Percentiles rank a stretch among this genome's conserved stretches.
These are phyloP conservation scores for Sporothrix globosa DNA, from an alignment of 2,329 filamentous ascomycete genomes.

Conservation along the genomic window DNA sequence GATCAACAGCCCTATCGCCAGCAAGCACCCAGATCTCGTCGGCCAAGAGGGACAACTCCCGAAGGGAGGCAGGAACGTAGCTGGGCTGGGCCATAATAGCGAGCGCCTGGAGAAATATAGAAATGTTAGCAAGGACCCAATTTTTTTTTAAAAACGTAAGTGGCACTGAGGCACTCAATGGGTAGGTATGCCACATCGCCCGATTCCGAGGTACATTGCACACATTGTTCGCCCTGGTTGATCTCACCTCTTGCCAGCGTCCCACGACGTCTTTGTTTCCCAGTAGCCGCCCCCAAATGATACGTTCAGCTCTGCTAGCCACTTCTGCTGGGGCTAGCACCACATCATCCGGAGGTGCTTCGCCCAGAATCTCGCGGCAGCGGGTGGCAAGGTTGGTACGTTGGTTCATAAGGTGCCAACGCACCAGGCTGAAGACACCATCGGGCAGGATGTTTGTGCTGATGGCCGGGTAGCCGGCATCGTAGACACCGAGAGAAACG, in stretches of 20 bases:
- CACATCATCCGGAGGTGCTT: neutral
- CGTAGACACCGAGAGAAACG: slow-evolving; percentile 75
- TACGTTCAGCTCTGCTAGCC: slow-evolving; percentile 65
- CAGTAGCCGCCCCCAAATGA: slow-evolving; percentile 76
- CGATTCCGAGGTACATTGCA: neutral
- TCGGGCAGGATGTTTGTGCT: slow-evolving; percentile 80
- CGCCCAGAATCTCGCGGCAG: slow-evolving; percentile 47
- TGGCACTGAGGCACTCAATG: too few species aligned
- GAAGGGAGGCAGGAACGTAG: slow-evolving; percentile 73
- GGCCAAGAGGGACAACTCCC: slow-evolving; percentile 78
- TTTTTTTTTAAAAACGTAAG: too few species aligned
- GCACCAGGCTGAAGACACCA: slow-evolving; percentile 79
- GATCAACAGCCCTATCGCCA: slow-evolving; percentile 79
- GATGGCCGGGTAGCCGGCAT: slow-evolving; percentile 84
- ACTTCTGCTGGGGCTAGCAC: slow-evolving; percentile 46
- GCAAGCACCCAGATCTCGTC: slow-evolving; percentile 92
- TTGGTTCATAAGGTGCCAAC: slow-evolving; percentile 72
- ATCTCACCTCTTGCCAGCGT: slow-evolving; percentile 81
- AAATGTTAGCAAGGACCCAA: too few species aligned
- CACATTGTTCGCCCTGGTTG: neutral
- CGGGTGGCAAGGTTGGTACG: slow-evolving; percentile 60
- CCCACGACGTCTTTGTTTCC: slow-evolving; percentile 73
- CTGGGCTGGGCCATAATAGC: slow-evolving; percentile 86
- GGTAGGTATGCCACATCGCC: too few species aligned
- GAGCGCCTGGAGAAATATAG: slow-evolving; percentile 64